Evolutionary conservation across 73 alveolate species (phyloP).

Genomic region (Tetrahymena borealis): DNA sequence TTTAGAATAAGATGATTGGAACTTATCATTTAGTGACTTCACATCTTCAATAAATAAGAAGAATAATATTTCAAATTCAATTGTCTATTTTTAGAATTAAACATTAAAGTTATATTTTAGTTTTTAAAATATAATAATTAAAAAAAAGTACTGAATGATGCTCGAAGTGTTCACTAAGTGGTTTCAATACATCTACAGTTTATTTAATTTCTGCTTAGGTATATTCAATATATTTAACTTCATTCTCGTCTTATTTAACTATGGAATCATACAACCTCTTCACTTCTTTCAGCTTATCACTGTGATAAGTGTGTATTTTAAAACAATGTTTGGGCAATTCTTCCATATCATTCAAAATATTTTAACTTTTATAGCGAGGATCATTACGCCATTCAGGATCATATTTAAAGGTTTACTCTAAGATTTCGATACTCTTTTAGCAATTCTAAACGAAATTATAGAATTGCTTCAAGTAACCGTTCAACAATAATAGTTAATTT

Average conservation of each 20-base stretch:
- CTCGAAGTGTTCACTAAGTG: not conserved
- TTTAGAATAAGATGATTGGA: not conserved
- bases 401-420: not conserved
- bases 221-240: not conserved
- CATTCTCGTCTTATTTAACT: not conserved
- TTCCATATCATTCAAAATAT: not conserved
- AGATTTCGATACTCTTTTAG: not conserved
- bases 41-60: not conserved
- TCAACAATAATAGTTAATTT: not conserved
- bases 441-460: not conserved
- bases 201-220: not conserved
- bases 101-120: not conserved
- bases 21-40: not conserved
- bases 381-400: not conserved
- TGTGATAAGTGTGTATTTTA: not conserved
- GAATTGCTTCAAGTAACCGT: not conserved
- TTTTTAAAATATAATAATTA: not conserved
- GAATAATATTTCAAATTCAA: not conserved
- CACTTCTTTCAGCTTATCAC: not conserved
- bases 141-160: not conserved
- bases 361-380: not conserved
- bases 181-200: not conserved
- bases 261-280: not conserved
- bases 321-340: not conserved
- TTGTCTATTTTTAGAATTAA: not conserved